Evolutionary conservation across 2,329 filamentous ascomycete genomes (phyloP), one percentile per base, ranked within the genome.

Genomic region (Trichoderma asperellum): DNA sequence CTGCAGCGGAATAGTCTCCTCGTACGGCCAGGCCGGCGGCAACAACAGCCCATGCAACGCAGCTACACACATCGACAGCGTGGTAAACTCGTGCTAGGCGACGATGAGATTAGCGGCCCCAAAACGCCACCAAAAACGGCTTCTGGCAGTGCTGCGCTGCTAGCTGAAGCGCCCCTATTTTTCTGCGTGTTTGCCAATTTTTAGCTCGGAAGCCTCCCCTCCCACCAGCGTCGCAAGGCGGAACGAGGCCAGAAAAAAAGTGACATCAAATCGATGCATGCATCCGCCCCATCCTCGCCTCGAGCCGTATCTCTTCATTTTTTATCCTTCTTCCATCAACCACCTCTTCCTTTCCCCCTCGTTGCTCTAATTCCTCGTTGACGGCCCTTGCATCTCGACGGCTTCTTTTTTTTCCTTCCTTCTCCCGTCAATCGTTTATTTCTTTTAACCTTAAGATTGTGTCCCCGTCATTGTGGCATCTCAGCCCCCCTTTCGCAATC

Each of bases 341-440:
- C 16, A 16, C 29, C 18, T 65, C n/a, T 5, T 47, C 35, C 12
- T 49, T 18, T 34, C 8, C 34, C 12, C 7, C 16, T 43, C 40
- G 6, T 43, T 43, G 5, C 18, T 47, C 43, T 49, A 24, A 49
- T 49, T 49, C n/a, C 27, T 34, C 43, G 10, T 32, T 40, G n/a
- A 29, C 32, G 24, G 16, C 8, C n/a, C 56, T 56, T 34, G 10
- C 29, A 8, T n/a, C 40, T 61, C 62, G 37, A 57, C 61, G 34
- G 21, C 47, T 47, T n/a, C 21, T 67, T 24, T 37, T 24, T 24
- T 32, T 40, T 40, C 8, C 47, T 53, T 49, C 35, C 24, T 58
- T 68, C 58, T 10, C 16, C 63, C 67, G 67, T 68, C 67, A 68
- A 68, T 63, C 67, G 49, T 63, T 63, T 49, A 29, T 55, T 10